Evolutionary conservation across 768 basidiomycete genomes (phyloP), one percentile per base, ranked within the genome.

Genomic region (Mycena latifolia): DNA sequence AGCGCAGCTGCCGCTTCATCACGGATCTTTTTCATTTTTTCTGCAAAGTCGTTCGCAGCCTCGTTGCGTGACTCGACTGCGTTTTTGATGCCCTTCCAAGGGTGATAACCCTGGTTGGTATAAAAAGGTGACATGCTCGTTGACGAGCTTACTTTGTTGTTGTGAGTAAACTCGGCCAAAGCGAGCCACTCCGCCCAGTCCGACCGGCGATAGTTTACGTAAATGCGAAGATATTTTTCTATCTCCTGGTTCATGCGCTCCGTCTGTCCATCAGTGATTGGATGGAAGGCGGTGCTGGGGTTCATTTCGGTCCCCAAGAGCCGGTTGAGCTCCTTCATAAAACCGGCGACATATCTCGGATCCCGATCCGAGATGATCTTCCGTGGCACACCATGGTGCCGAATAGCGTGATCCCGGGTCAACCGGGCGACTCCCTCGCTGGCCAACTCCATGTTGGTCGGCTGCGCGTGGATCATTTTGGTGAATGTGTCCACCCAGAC

Each of bases 131-230:
- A 53, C n/a, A 33, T 35, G 15, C 17, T 35, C 18, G 52, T 53
- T n/a, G 52, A 31, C n/a, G 52, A 33, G 10, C 28, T 31, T 12
- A 12, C n/a, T n/a, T 53, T 53, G 54, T 75, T 73, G 57, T 78
- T 78, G 69, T 74, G 73, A 14, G 72, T 64, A 47, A 77, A 78
- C 48, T 77, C 74, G 3, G 76, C 72, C 8, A 71, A 61, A n/a
- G n/a, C n/a, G n/a, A n/a, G n/a, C n/a, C n/a, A n/a, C n/a, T n/a
- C n/a, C n/a, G n/a, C n/a, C n/a, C n/a, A 39, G 17, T 39, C 37
- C 37, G 71, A 58, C 35, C 75, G 73, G 27, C 69, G 57, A 46
- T 73, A 72, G 52, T 70, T 58, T 39, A 68, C 63, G 45, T 67
- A 77, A 10, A 73, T 59, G 18, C 65, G 62, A 39, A 76, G 66